Percentiles rank a stretch among this genome's conserved stretches.
These are phyloP conservation scores for Hypoxylon sp. DNA, from an alignment of 2,329 filamentous ascomycete species.

Conservation along the genomic window DNA sequence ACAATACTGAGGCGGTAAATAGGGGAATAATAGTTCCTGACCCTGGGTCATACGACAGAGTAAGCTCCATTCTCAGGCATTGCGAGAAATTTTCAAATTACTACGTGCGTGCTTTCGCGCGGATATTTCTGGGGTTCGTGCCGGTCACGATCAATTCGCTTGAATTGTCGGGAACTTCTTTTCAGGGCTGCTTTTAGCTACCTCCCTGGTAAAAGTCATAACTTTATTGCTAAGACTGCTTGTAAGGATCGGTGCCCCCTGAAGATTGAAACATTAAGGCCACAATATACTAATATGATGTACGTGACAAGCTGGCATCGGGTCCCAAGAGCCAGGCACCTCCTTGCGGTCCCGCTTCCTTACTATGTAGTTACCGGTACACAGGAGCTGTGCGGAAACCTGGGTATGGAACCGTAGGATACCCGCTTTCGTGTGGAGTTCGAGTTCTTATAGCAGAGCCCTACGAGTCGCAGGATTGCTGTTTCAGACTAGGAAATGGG, in stretches of 20 bases:
- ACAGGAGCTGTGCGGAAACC: constrained; percentile 27
- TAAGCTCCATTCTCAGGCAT: constrained; percentile 34
- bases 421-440: constrained; percentile 42
- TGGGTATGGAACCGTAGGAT: constrained; percentile 36
- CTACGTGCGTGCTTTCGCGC: constrained; percentile 28
- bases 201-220: constrained; percentile 33
- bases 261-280: constrained; percentile 37
- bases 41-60: constrained; percentile 37
- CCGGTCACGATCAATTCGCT: constrained; percentile 27
- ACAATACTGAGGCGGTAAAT: constrained; percentile 33
- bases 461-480: constrained; percentile 34
- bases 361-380: constrained; percentile 39
- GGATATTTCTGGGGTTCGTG: constrained; percentile 24
- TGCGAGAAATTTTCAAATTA: constrained; percentile 37
- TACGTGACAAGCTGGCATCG: constrained; percentile 39
- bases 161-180: constrained; percentile 11
- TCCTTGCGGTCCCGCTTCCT: constrained; percentile 27
- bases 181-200: constrained; percentile 17
- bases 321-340: constrained; percentile 40
- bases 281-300: constrained; percentile 41
- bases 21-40: constrained; percentile 29
- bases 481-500: constrained; percentile 35
- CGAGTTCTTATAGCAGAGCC: constrained; percentile 33
- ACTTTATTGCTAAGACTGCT: constrained; percentile 26
- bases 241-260: constrained; percentile 37